Percentiles rank a stretch among this genome's conserved stretches.
These are phyloP conservation scores for Cudoniella acicularis DNA, from an alignment of 495 filamentous ascomycete species.

Conservation along the genomic window DNA sequence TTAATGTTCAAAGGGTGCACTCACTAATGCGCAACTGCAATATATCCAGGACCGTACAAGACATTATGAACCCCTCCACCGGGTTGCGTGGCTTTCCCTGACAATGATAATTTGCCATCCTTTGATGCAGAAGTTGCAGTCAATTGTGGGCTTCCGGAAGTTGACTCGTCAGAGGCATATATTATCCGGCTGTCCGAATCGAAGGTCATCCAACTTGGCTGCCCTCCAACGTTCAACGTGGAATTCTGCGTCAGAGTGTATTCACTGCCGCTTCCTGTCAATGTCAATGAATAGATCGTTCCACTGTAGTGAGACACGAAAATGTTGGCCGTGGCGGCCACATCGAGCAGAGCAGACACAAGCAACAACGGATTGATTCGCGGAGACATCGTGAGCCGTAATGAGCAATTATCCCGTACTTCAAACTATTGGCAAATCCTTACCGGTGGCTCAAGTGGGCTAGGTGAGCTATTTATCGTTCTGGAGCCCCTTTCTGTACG, in stretches of 20 bases:
- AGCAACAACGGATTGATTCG: background rate
- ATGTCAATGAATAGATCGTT: conserved; percentile 7
- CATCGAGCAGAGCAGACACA: background rate
- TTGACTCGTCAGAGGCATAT: conserved; percentile 11
- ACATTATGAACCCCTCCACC: conserved; percentile 13
- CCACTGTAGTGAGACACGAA: conserved; percentile 21
- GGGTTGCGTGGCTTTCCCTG: background rate
- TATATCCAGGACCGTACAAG: conserved; percentile 12
- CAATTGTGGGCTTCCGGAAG: conserved; percentile 1
- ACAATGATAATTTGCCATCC: conserved; percentile 9
- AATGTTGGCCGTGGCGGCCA: conserved; percentile 4
- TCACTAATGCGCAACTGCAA: conserved; percentile 20
- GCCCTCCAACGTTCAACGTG: conserved; percentile 9
- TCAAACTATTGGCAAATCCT: background rate
- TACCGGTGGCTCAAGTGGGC: background rate
- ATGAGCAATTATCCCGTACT: background rate
- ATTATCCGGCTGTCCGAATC: conserved; percentile 8
- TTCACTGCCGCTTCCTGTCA: background rate
- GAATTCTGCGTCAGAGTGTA: conserved; percentile 10
- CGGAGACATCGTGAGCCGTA: background rate
- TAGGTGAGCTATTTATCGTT: background rate
- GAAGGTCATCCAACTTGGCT: conserved; percentile 20
- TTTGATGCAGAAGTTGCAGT: background rate
- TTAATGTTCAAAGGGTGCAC: background rate
- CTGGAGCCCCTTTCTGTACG: background rate